Evolutionary conservation across 306 rosid genomes (phyloP).

Genomic region (Castanopsis chinensis): DNA sequence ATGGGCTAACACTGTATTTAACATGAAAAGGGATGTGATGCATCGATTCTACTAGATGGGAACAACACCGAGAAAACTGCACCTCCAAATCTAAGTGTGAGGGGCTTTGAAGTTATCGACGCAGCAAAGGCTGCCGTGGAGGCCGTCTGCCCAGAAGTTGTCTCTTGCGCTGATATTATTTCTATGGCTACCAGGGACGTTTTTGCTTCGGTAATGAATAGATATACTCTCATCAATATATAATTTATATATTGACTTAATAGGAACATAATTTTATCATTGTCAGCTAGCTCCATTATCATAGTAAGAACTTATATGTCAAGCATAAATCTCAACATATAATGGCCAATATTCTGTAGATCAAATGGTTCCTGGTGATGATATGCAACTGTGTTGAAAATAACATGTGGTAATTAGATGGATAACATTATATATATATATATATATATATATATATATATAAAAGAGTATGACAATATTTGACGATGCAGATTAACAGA

Average conservation of each 20-base stretch:
- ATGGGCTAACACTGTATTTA: background rate
- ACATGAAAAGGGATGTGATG: conserved; percentile 42
- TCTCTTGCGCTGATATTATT: conserved; percentile 43
- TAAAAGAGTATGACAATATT: background rate
- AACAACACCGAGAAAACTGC: conserved; percentile 33
- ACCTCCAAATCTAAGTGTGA: conserved; percentile 27
- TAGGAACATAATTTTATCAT: too few species aligned
- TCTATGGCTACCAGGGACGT: conserved; percentile 41
- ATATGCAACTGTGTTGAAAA: background rate
- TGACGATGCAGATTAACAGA: conserved; percentile 12
- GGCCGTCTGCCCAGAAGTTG: conserved; percentile 13
- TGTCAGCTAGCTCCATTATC: too few species aligned
- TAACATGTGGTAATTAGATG: background rate
- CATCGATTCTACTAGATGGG: conserved; percentile 42
- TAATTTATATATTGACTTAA: too few species aligned
- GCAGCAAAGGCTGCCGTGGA: conserved; percentile 22
- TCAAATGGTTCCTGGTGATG: too few species aligned
- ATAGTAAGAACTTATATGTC: too few species aligned
- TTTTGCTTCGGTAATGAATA: conserved; percentile 11
- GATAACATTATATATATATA: too few species aligned
- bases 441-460: too few species aligned
- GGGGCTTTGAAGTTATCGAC: conserved; percentile 39
- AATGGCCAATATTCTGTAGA: too few species aligned
- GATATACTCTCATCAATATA: too few species aligned
- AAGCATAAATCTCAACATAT: too few species aligned